phyloP scores from a whole-genome alignment of 768 basidiomycete genomes.

The Leccinum boreale region DNA sequence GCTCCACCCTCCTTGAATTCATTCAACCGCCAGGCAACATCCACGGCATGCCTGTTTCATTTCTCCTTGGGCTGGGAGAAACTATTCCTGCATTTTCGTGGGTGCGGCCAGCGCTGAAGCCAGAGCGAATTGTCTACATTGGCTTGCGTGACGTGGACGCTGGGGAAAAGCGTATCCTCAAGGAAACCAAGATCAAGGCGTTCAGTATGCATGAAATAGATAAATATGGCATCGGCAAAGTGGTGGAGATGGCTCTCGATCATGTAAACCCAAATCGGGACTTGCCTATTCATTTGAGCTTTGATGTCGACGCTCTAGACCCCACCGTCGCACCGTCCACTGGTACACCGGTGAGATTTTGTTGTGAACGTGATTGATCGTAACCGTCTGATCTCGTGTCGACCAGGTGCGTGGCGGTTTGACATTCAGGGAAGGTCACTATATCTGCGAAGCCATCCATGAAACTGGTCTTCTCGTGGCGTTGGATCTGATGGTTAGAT shows the following conservation, averaged over 20 bases:
- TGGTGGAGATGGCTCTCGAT: conserved; percentile 95
- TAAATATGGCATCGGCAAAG: conserved; percentile 85
- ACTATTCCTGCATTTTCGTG: conserved; percentile 47
- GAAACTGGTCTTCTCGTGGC: conserved; percentile 93
- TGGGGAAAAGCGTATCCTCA: conserved; percentile 85
- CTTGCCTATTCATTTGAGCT: conserved; percentile 89
- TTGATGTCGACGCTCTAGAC: conserved; percentile 94
- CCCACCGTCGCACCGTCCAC: conserved; percentile 96
- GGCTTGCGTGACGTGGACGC: conserved; percentile 91
- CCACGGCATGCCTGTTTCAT: conserved; percentile 97
- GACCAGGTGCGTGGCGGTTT: conserved; percentile 85
- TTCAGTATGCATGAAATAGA: conserved; percentile 93
- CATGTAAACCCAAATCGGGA: conserved; percentile 85
- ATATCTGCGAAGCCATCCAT: conserved; percentile 88
- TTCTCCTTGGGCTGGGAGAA: conserved; percentile 60
- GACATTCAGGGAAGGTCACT: conserved; percentile 98
- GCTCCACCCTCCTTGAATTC: neutral
- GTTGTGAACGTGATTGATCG: neutral
- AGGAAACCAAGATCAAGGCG: conserved; percentile 74
- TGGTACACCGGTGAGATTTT: conserved; percentile 71
- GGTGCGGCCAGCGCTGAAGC: conserved; percentile 62
- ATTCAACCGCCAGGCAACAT: conserved; percentile 66
- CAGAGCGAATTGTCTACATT: conserved; percentile 89
- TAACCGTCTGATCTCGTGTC: neutral
- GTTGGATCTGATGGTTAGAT: conserved; percentile 86